These are phyloP conservation scores for Pseudogymnoascus sp. DNA, from an alignment of 2,329 filamentous ascomycete species.

Conservation along the genomic window DNA sequence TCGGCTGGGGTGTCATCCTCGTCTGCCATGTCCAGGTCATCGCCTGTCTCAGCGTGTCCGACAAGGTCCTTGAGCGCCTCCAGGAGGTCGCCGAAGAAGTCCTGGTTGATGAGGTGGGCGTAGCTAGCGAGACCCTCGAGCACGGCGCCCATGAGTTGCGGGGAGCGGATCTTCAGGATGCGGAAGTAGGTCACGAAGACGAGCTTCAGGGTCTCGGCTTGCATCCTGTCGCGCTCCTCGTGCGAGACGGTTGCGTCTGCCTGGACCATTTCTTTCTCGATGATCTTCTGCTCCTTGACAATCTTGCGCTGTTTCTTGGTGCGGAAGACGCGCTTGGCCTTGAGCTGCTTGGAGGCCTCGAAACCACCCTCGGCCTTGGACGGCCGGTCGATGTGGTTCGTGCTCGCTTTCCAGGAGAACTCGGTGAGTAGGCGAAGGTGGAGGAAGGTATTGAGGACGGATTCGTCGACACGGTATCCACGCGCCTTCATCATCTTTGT, in stretches of 20 bases:
- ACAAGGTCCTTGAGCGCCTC: conserved; percentile 93
- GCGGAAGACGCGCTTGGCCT: conserved; percentile 73
- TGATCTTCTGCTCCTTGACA: conserved; percentile 73
- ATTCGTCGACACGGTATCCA: conserved; percentile 76
- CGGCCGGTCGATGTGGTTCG: conserved; percentile 59
- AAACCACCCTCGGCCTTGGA: conserved; percentile 35
- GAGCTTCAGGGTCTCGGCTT: conserved; percentile 89
- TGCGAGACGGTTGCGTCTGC: conserved; percentile 86
- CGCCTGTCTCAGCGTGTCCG: conserved; percentile 57
- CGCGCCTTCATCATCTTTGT: conserved; percentile 92
- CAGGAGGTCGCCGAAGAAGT: conserved; percentile 94
- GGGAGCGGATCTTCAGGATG: conserved; percentile 74
- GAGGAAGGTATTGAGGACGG: conserved; percentile 81
- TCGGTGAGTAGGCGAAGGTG: conserved; percentile 82
- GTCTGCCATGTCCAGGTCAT: conserved; percentile 34
- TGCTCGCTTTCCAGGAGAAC: conserved; percentile 76
- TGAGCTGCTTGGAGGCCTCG: conserved; percentile 49
- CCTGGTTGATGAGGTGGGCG: conserved; percentile 94
- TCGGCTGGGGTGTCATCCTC: conserved; percentile 27
- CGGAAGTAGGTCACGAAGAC: conserved; percentile 95
- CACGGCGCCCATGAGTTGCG: conserved; percentile 90
- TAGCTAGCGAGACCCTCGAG: conserved; percentile 91
- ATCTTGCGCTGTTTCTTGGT: conserved; percentile 83
- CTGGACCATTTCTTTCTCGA: conserved; percentile 88
- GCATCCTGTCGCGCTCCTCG: conserved; percentile 87